Evolutionary conservation across 2,329 filamentous ascomycete species (phyloP), one percentile per base, ranked within the genome.

Genomic region (Cladosporium sp.): DNA sequence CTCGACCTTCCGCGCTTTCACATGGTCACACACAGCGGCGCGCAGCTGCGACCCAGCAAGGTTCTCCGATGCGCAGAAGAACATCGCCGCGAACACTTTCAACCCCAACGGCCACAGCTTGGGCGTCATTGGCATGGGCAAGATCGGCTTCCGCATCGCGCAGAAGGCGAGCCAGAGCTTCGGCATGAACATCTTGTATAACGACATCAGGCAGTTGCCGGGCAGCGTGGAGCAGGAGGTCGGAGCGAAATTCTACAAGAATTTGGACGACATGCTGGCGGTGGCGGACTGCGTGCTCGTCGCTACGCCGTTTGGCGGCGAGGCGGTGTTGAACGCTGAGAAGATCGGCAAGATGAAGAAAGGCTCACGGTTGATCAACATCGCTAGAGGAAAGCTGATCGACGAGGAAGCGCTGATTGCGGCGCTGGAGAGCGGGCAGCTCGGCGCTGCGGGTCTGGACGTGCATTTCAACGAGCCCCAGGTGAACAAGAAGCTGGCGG

Each of bases 71-170:
- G 88, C 88, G 66, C 89, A 91, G 73, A 80, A 80, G 14, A 81
- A 83, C 65, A 63, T 63, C 18, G 87, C 88, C 0, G 80, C 82
- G 5, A 80, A 82, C 16, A 87, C 88, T 52, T 65, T 68, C 33
- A 71, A 72, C 60, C 69, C 69, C 2, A 58, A 66, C 7, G 69
- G 82, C 14, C 84, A 86, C 62, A 79, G 79, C 0, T 81, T 92
- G 0, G 90, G 89, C 0, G 82, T 92, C 31, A 83, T 93, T 29
- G 90, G 90, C 0, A 81, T 92, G 2, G 90, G 90, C 2, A 87
- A 88, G 26, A 82, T 72, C 44, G 70, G 70, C 6, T 68, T 67
- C 64, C 62, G 69, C 16, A 83, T 92, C 23, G 90, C 87, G 0
- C 75, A 83, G 57, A 89, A 88, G 70, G 85, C 83, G 0, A 75